Evolutionary conservation across 2,329 filamentous ascomycete species (phyloP).

Genomic region (Colletotrichum cordylinicola): DNA sequence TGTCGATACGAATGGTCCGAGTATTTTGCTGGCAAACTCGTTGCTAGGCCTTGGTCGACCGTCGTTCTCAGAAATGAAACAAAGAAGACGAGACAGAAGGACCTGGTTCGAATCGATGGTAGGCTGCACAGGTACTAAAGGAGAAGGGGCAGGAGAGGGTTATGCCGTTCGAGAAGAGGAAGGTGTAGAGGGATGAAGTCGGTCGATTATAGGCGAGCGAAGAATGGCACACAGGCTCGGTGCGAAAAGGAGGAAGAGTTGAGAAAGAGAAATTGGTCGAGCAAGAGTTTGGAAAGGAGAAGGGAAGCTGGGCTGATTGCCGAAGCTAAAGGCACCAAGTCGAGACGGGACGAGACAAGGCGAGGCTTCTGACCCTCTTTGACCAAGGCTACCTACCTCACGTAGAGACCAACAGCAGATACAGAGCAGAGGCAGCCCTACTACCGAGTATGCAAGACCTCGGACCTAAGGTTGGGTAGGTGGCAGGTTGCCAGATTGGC

Average conservation of each 20-base stretch:
- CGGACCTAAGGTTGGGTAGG: background rate
- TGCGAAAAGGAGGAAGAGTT: background rate
- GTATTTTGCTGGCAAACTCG: background rate
- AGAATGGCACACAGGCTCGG: background rate
- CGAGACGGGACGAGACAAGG: background rate
- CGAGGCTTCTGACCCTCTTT: background rate
- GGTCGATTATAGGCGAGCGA: background rate
- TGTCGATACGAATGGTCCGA: background rate
- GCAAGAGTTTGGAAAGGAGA: background rate
- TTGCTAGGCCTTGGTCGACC: background rate
- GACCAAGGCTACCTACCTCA: background rate
- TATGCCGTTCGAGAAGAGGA: background rate
- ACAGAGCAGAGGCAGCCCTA: background rate
- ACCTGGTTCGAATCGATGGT: background rate
- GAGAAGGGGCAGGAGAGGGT: background rate
- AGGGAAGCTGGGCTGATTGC: background rate
- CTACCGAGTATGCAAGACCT: background rate
- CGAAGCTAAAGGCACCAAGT: constrained; percentile 1
- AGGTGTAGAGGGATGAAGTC: background rate
- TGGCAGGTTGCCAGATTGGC: background rate
- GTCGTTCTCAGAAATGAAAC: background rate
- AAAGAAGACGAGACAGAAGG: background rate
- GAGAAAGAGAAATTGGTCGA: background rate
- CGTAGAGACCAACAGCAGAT: background rate
- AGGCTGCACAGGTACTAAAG: background rate